Evolutionary conservation across 2,329 filamentous ascomycete species (phyloP), one percentile per base, ranked within the genome.

Genomic region (Fusarium oxysporum): DNA sequence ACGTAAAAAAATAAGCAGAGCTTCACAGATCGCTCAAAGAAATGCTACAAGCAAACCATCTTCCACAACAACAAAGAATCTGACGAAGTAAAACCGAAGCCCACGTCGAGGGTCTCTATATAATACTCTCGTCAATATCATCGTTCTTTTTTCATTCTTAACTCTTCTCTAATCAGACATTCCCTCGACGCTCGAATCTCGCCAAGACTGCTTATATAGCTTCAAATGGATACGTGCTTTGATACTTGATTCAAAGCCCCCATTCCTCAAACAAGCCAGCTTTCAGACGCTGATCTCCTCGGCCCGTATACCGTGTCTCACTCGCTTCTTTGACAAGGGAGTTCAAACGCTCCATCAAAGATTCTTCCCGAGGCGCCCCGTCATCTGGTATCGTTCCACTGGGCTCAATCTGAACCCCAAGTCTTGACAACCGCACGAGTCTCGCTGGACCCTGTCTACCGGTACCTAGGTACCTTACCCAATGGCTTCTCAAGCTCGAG

Each of bases 401-500:
- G 32, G 32, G 38, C 56, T 57, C 53, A 55, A 67, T 68, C 72
- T 69, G 60, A 57, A 51, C 64, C 62, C 65, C 56, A 50, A 40
- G 61, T 59, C 35, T 44, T 33, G 71, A 56, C 54, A 54, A 50
- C 23, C 55, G 12, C 30, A 58, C 41, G 32, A 35, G 54, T 57
- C 23, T 67, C 45, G 37, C 53, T 33, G n/a, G 56, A 28, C 35
- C 51, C 32, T 51, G n/a, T 53, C 50, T 38, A 47, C 32, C 45
- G 67, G 50, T 53, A 50, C 32, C 45, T 58, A 25, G 23, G 23
- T 25, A 28, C 12, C 23, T 14, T 25, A 10, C 51, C 56, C 50
- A 43, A 82, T 81, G 80, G 55, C 74, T 43, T 41, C 62, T 21
- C 50, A 71, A 16, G 55, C 51, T 40, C 75, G 73, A 58, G 84